Evolutionary conservation across 1,284 basidiomycete species (phyloP).

Genomic region (Trametes versicolor): DNA sequence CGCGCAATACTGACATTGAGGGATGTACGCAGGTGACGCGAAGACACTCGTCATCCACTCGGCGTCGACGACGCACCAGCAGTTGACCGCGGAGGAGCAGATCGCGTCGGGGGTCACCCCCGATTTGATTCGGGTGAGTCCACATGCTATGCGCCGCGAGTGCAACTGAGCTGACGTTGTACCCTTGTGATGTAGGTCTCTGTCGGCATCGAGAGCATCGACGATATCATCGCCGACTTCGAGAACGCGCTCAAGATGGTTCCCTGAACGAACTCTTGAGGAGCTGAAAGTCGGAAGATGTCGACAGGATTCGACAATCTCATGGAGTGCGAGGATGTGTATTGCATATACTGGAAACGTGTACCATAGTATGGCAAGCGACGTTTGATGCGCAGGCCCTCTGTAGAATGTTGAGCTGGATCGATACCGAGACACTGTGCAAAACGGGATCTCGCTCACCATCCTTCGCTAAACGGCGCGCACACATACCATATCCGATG

Average conservation of each 20-base stretch:
- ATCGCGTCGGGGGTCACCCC: conserved; percentile 78
- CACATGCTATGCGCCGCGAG: conserved; percentile 3
- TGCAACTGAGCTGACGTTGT: neutral
- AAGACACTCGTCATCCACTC: conserved; percentile 90
- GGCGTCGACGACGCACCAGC: conserved; percentile 85
- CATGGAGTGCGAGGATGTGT: neutral
- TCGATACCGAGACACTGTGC: no score
- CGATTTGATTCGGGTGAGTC: conserved; percentile 80
- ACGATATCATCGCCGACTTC: conserved; percentile 89
- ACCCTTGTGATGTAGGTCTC: conserved; percentile 53
- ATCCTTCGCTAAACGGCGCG: no score
- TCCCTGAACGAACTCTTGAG: conserved; percentile 14
- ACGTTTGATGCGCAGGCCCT: no score
- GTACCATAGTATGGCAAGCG: no score
- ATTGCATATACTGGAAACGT: no score
- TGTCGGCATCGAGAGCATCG: conserved; percentile 86
- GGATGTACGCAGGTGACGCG: conserved; percentile 59
- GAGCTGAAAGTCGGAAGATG: neutral
- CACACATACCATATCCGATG: no score
- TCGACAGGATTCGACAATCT: no score
- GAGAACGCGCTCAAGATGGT: conserved; percentile 63
- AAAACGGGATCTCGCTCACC: no score
- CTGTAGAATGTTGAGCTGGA: no score
- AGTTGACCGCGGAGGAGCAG: conserved; percentile 78
- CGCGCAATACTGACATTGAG: neutral